Conservation (phyloP, 306 rosid species). For the Rosa multiflora region DNA sequence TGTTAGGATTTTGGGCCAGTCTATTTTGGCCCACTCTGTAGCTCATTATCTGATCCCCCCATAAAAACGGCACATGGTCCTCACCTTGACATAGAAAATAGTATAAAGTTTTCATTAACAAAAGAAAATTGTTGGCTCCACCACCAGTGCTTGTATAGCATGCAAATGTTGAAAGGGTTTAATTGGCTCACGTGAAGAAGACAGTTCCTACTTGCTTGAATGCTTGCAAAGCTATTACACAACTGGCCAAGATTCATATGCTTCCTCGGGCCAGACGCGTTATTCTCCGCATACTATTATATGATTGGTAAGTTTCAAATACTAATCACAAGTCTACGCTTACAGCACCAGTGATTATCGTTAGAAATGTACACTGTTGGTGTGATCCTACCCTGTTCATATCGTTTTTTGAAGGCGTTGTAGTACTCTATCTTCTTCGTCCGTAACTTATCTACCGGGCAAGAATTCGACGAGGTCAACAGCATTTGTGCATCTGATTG, state of each 20-base stretch:
- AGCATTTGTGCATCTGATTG: too few relatives aligned
- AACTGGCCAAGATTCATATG: background rate
- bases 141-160: background rate
- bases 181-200: conserved; percentile 6
- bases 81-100: background rate
- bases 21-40: background rate
- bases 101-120: too few relatives aligned
- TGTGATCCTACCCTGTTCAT: background rate
- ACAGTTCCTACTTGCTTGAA: background rate
- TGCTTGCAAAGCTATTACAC: background rate
- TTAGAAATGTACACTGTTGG: too few relatives aligned
- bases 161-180: background rate
- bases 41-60: background rate
- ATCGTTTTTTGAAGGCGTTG: background rate
- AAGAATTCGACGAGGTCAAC: background rate
- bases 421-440: too few relatives aligned
- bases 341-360: background rate
- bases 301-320: background rate
- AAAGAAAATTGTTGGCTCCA: background rate
- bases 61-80: background rate
- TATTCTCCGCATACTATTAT: background rate
- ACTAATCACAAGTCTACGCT: background rate
- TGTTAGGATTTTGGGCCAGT: background rate
- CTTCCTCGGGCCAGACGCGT: background rate
- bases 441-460: too few relatives aligned